These are phyloP conservation scores for Phytopythium sindhum DNA, from an alignment of 352 stramenopile species.

Conservation along the genomic window DNA sequence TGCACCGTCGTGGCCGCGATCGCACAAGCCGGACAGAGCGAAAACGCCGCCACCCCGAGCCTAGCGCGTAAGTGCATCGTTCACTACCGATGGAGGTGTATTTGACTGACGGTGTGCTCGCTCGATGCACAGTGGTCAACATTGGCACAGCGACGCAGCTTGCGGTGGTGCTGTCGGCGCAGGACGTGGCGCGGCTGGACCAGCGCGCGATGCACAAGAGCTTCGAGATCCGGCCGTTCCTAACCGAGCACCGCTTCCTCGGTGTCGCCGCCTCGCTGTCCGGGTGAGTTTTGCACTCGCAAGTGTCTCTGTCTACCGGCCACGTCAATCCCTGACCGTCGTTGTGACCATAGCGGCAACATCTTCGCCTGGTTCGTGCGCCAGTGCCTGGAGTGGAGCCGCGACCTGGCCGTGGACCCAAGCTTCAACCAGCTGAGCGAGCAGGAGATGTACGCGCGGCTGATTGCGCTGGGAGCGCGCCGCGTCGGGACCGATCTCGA, in stretches of 20 bases:
- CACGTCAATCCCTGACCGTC: background rate
- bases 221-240: constrained; percentile 67
- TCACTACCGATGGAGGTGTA: background rate
- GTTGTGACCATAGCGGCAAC: constrained; percentile 34
- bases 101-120: background rate
- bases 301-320: background rate
- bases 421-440: constrained; percentile 16
- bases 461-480: constrained; percentile 44
- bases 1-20: constrained; percentile 54
- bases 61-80: constrained; percentile 26
- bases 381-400: constrained; percentile 48
- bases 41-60: constrained; percentile 19
- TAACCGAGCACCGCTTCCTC: constrained; percentile 40
- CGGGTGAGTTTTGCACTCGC: constrained; percentile 25
- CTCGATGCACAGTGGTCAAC: constrained; percentile 43
- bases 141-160: constrained; percentile 71
- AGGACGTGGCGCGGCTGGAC: constrained; percentile 19
- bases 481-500: constrained; percentile 44
- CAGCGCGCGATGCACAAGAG: constrained; percentile 14
- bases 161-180: constrained; percentile 47
- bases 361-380: constrained; percentile 61
- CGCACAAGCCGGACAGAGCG: constrained; percentile 1
- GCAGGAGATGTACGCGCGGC: constrained; percentile 29
- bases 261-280: constrained; percentile 61
- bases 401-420: constrained; percentile 27